Evolutionary conservation across 2,329 filamentous ascomycete genomes (phyloP), one percentile per base, ranked within the genome.

Genomic region (Sporothrix dimorphospora): DNA sequence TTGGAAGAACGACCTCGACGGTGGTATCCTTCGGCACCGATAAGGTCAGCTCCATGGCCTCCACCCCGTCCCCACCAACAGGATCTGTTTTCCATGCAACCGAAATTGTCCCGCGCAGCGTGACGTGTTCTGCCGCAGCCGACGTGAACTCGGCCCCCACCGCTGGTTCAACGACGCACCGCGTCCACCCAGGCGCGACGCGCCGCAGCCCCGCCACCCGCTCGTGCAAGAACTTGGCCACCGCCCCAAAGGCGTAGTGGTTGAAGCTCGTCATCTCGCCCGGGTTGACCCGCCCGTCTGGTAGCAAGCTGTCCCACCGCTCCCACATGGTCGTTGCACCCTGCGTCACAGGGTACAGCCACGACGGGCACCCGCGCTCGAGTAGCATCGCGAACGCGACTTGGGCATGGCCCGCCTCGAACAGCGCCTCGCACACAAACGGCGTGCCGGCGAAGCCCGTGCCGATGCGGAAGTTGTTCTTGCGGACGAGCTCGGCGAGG

Each of bases 201-300:
- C 51, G 55, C 19, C 42, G 55, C 42, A 70, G 51, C n/a, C 69
- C 69, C 1, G 51, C 24, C 47, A 40, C 19, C 40, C 57, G 21
- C 27, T 40, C 42, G n/a, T 71, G 59, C 59, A 71, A 30, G 42
- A 47, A 71, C 14, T 66, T 27, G 3, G 57, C 30, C 6, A 71
- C 69, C 7, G 69, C 19, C 19, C 81, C 81, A 9, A 82, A 78
- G 1, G 82, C 80, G 69, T 83, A 83, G 73, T 83, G 81, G 73
- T 83, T 81, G 73, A 81, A 80, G 69, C 79, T 81, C 0, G 81
- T 83, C 82, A 83, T 83, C 24, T 77, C 72, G 6, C 81, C 79
- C 1, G 80, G 78, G 71, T 83, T 83, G 61, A 83, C 77, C 1
- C 70, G 76, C 0, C 80, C 81, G 70, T 82, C 77, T 0, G 80